Evolutionary conservation across 192 early-diverging fungal species (phyloP), one percentile per base, ranked within the genome.

Genomic region (Backusella psychrophila): DNA sequence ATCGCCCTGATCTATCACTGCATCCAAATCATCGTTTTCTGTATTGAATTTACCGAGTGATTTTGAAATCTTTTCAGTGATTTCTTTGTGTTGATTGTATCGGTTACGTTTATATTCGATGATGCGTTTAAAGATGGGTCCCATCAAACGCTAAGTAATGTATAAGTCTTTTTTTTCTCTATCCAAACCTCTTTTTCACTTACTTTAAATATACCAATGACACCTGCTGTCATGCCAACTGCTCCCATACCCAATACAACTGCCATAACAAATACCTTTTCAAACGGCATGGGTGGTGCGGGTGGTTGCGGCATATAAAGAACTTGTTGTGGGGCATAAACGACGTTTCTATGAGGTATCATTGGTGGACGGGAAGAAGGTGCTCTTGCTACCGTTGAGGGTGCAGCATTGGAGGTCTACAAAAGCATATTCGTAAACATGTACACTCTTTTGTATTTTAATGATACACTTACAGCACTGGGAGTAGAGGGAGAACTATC

Each of bases 201-300:
- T 83, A 83, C 82, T 69, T 75, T 83, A 7, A 83, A 69, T 36
- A 77, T 35, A n/a, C 75, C 73, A 72, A 83, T 63, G 7, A 83
- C 46, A 46, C 78, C 66, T 21, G 78, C 75, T 35, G 75, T 77
- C 23, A 77, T 33, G 38, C 78, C 76, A 12, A 79, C 72, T 3
- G 76, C 69, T 1, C 78, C 73, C 38, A 80, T 52, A 8, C 75
- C 78, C 11, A 73, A 63, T 23, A 83, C 29, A 9, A 80, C 46
- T 17, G 82, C 82, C 21, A 79, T 44, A 4, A 72, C 73, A 46
- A 77, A 41, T 1, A 83, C 49, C 19, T 74, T 72, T 44, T 79
- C 66, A n/a, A 42, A n/a, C 33, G 77, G 75, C 19, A 79, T 49
- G 8, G 74, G 66, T 17, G 72, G 72, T 21, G 75, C 75, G 8